Base-by-base conservation (phyloP, 106 monocot genomes). In the Amphibolis antarctica region DNA sequence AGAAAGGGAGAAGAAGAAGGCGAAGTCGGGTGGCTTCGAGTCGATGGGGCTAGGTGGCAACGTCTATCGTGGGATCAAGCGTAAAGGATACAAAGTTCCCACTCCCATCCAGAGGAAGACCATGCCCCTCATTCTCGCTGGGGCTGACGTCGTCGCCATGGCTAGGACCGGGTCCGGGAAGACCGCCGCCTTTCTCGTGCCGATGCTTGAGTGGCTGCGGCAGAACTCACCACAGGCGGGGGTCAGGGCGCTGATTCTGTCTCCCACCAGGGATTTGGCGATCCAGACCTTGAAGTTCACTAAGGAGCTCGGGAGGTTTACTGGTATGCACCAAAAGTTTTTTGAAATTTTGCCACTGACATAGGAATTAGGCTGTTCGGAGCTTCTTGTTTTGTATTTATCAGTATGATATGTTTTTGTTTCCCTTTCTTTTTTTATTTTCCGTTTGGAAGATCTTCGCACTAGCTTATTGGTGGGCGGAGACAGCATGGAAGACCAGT, bases 401-500 rank as follows among this genome's bases (percentile, higher is more conserved):
- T 53, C 11, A 53, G 53, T 22, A 53, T 22, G 23, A 22, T 53
- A 0, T 7, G 61, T 4, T 30, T 45, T 45, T 26, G 17, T 27
- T 63, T 27, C 6, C 3, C 22, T 44, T 42, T 45, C 28, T 49
- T 26, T 72, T n/a, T 10, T 55, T 46, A 12, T 29, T 48, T 50
- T 23, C 44, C 43, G 23, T 1, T 61, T 42, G n/a, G 6, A 57
- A 96, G 94, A 96, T 44, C 75, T 96, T 50, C 66, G 74, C 20
- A 90, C 74, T 57, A 90, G 86, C 29, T 59, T 96, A 27, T 71
- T 96, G 31, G 96, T 96, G 62, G 96, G 96, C 76, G 96, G 96
- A 67, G 96, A 96, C 68, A 90, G 90, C 72, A 96, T 96, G 90
- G 96, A 96, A 71, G 76, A 60, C 44, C 96, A 96, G 48, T 96